These are phyloP conservation scores for Cystofilobasidium bisporidii DNA, from an alignment of 768 basidiomycete genomes.

Conservation along the genomic window DNA sequence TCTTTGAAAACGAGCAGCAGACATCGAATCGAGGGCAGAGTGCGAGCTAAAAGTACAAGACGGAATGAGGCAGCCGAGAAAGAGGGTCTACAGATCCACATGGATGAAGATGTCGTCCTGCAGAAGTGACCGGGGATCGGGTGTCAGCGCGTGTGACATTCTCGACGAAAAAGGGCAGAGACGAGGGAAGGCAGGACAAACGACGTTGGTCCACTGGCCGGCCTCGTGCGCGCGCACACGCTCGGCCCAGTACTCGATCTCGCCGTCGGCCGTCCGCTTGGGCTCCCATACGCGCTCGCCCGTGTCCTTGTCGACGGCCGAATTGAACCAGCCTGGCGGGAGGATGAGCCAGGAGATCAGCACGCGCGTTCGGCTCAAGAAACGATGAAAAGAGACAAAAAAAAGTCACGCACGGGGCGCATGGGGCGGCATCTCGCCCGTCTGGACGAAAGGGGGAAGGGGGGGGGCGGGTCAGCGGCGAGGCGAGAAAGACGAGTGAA, in stretches of 20 bases:
- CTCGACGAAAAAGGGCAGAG: too few species aligned
- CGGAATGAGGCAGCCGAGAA: too few species aligned
- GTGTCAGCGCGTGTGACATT: too few species aligned
- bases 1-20: too few species aligned
- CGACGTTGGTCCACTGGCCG: constrained; percentile 54
- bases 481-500: neutral
- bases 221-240: constrained; percentile 47
- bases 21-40: too few species aligned
- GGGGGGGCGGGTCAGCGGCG: neutral
- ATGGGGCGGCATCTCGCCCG: constrained; percentile 61
- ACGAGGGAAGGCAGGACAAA: too few species aligned
- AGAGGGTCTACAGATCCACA: neutral
- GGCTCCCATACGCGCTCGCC: constrained; percentile 84
- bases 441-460: constrained; percentile 30
- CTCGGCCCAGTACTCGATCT: constrained; percentile 75
- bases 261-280: constrained; percentile 44
- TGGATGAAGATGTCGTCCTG: constrained; percentile 56
- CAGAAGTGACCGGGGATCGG: too few species aligned
- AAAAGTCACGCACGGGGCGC: too few species aligned
- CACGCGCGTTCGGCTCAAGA: too few species aligned
- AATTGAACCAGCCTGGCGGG: constrained; percentile 57
- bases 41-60: too few species aligned
- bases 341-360: too few species aligned
- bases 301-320: constrained; percentile 75
- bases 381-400: too few species aligned